Conservation (phyloP, 1,284 basidiomycete genomes). For the Apiotrichum veenhuisii region DNA sequence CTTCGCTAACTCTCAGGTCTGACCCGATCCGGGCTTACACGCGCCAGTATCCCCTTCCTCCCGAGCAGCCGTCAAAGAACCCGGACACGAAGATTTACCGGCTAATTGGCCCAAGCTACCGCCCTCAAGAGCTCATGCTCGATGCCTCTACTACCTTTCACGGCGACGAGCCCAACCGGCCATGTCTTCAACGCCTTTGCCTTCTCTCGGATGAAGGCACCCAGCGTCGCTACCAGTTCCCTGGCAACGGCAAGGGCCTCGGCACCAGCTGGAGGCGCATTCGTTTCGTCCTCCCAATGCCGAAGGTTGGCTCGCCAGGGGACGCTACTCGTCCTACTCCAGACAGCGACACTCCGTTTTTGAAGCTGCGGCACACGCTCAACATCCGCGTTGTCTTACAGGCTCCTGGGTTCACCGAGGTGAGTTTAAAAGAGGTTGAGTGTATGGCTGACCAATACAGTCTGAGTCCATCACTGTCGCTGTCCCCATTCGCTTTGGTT, state of each 20-base stretch:
- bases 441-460: neutral
- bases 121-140: neutral
- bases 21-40: constrained; percentile 19
- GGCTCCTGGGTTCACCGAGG: constrained; percentile 15
- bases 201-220: constrained; percentile 35
- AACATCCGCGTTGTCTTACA: constrained; percentile 39
- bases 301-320: constrained; percentile 28
- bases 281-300: constrained; percentile 33
- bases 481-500: constrained; percentile 42
- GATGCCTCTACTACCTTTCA: neutral
- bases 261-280: constrained; percentile 33
- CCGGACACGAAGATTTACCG: constrained; percentile 18
- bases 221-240: constrained; percentile 11
- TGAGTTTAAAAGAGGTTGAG: neutral
- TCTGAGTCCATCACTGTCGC: constrained; percentile 32
- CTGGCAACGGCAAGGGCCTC: neutral
- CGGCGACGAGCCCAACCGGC: neutral
- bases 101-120: neutral
- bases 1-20: constrained; percentile 22
- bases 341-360: constrained; percentile 36
- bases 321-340: neutral
- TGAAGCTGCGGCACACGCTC: constrained; percentile 40
- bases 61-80: constrained; percentile 23
- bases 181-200: constrained; percentile 15
- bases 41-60: constrained; percentile 33